Base-by-base conservation (phyloP, 2,329 filamentous ascomycete species). In the Phialophora verrucosa region DNA sequence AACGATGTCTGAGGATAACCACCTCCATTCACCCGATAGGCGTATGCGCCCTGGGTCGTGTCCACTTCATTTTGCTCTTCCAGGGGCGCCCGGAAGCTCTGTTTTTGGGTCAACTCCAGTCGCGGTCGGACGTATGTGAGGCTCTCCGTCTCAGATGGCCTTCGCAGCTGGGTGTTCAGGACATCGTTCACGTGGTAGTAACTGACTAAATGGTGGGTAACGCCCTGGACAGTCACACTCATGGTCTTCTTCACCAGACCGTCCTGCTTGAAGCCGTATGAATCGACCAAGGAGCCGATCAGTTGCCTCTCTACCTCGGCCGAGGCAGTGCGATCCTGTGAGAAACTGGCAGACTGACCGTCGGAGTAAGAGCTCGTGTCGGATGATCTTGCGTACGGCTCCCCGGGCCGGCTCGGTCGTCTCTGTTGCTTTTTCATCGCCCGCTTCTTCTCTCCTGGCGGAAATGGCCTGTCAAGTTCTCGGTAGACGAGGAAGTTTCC, bases 181-280 rank as follows among this genome's bases (percentile, higher is more conserved):
- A 93, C 90, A 75, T 97, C 92, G 5, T 91, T 87, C 11, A 94
- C 84, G 51, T 83, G 91, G 80, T 97, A 97, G 76, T 97, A 97
- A 17, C 90, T 93, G 49, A 97, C 92, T 59, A 97, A 81, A 74
- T 96, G 93, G 74, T 96, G 93, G 1, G 88, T 88, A 2, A 93
- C 85, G 1, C 90, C 90, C 29, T 89, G 84, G 59, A 90, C 88
- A 2, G 85, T 88, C 47, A 97, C 87, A 72, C 90, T 94, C 78
- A 97, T 93, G 0, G 93, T 97, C 82, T 97, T 97, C 84, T 97
- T 97, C 69, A 97, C 87, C 49, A 97, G 80, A 0, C 93, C 93
- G 1, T 88, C 86, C 14, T 88, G 83, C 74, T 95, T 95, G 84
- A 97, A 97, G 35, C 88, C 87, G 73, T 97, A 97, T 0, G 90